Base-by-base conservation (phyloP, 768 basidiomycete species). In the Serendipita sp. region DNA sequence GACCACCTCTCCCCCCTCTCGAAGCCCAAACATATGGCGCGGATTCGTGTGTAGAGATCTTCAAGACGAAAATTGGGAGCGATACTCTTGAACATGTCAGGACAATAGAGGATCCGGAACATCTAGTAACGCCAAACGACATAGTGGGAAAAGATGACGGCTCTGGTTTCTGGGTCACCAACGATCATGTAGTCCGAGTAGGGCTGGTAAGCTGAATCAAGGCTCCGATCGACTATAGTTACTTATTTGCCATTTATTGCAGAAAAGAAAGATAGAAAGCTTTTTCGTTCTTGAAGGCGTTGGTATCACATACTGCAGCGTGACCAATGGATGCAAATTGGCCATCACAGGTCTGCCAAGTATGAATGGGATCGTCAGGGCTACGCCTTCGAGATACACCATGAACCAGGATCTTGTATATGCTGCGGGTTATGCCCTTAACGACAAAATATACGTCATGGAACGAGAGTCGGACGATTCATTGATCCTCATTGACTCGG, bases 1-100 rank as follows among this genome's bases (percentile, higher is more conserved):
- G 84, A 35, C 75, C 74, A 18, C 86, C 86, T 0, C 65, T 75
- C 1, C 72, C 72, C 15, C 75, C 72, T 11, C 70, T 75, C 28
- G 44, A 54, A 5, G 73, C 80, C 0, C 68, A 65, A 3, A 68
- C 70, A 13, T 76, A 79, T 3, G 88, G 88, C n/a, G 85, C 87
- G 0, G 83, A 89, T 70, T 86, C 86, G 0, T 80, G 77, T 63
- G 74, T 90, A 28, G 88, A 90, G 70, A 77, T 90, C 24, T 88
- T 89, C 71, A 79, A 78, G 69, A 84, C 82, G 0, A 72, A 67
- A 0, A 67, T 79, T 1, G 80, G 80, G 11, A 74, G 77, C 63
- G 69, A 72, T 28, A 74, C 70, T 1, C 68, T 88, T 58, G 75
- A 72, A 3, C 81, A 87, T 69, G 71, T 88, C 30, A 76, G 72